Conservation (phyloP, 805 yeast genomes). For the Candida sphagnicola region DNA sequence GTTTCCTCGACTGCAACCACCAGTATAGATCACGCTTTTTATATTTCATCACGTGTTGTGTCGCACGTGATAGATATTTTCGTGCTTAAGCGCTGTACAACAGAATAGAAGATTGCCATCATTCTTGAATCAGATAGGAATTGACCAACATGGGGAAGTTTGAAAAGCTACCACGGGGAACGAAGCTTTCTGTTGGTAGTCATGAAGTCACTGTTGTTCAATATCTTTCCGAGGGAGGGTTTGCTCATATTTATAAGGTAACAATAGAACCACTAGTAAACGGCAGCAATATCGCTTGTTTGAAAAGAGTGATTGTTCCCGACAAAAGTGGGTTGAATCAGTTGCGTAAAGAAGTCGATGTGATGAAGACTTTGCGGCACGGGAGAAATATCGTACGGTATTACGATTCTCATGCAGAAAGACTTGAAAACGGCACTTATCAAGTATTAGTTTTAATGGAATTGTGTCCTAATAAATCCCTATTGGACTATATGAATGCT, state of each 20-base stretch:
- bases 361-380: conserved; percentile 61
- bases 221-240: conserved; percentile 57
- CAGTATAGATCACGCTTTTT: no score
- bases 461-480: conserved; percentile 79
- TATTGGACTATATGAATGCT: conserved; percentile 88
- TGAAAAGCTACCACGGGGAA: conserved; percentile 34
- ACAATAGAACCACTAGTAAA: conserved; percentile 45
- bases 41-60: no score
- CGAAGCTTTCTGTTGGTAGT: conserved; percentile 37
- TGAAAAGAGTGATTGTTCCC: conserved; percentile 71
- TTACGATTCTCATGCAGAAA: conserved; percentile 73
- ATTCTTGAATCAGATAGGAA: not conserved
- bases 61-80: no score
- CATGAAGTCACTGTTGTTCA: conserved; percentile 33
- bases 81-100: no score
- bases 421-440: conserved; percentile 50
- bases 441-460: conserved; percentile 94
- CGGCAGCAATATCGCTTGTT: conserved; percentile 52
- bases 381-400: conserved; percentile 62
- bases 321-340: conserved; percentile 64
- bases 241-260: conserved; percentile 75
- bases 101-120: no score
- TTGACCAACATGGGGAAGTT: conserved; percentile 19
- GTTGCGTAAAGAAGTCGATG: conserved; percentile 72
- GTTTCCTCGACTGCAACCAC: no score